Evolutionary conservation across 352 stramenopile genomes (phyloP).

Genomic region (Globisporangium iwayamae): DNA sequence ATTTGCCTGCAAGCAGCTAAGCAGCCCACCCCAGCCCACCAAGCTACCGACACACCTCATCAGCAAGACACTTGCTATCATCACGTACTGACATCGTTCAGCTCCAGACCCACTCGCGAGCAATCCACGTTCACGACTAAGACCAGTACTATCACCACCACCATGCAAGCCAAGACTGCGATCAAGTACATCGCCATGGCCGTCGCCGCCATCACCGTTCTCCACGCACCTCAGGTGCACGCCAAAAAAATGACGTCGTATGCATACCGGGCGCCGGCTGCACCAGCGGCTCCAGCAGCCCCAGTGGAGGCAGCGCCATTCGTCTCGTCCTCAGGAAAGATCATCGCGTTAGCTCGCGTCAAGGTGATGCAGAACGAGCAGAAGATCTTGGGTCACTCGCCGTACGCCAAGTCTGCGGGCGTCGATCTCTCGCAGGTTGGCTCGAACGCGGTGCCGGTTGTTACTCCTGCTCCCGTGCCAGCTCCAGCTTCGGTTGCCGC

Average conservation of each 20-base stretch:
- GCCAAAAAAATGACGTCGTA: slow-evolving; percentile 1
- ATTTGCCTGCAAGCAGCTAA: too few relatives aligned
- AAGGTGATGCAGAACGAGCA: slow-evolving; percentile 10
- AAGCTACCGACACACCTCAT: too few relatives aligned
- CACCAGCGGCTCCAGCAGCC: too few relatives aligned
- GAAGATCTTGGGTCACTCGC: slow-evolving; percentile 1
- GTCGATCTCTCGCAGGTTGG: too few relatives aligned
- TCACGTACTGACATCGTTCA: too few relatives aligned
- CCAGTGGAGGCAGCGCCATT: not conserved
- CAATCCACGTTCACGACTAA: too few relatives aligned
- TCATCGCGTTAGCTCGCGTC: not conserved
- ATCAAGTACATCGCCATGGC: not conserved
- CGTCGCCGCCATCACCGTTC: not conserved
- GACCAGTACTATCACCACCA: not conserved
- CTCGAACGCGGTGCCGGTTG: not conserved
- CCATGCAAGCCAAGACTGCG: slow-evolving; percentile 6
- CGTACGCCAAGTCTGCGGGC: slow-evolving; percentile 1
- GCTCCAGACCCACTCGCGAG: too few relatives aligned
- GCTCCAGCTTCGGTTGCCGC: too few relatives aligned
- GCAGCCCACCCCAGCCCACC: too few relatives aligned
- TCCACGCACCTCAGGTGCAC: not conserved
- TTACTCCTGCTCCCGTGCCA: not conserved
- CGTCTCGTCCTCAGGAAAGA: not conserved
- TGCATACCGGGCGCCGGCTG: too few relatives aligned
- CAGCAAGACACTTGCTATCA: too few relatives aligned